Evolutionary conservation across 805 yeast species (phyloP), one percentile per base, ranked within the genome.

Genomic region (Maudiozyma turicensis): DNA sequence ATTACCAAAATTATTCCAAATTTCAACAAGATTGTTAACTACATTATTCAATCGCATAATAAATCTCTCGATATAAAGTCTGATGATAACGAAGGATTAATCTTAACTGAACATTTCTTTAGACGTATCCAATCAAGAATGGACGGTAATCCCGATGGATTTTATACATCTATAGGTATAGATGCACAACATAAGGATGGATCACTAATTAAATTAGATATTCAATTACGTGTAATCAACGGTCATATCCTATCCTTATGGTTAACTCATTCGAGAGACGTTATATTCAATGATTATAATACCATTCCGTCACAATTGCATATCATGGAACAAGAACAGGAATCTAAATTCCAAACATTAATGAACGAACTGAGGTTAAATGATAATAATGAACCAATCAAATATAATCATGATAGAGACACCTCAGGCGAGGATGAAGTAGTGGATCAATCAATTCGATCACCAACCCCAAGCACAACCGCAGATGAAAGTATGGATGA

Each of bases 81-180:
- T 29, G 78, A 84, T 0, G 53, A 51, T 35, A 62, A 60, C 48
- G 55, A 50, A 32, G 96, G 96, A 0, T 67, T 86, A 43, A 95
- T 90, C 0, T 68, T 89, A 7, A 95, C 96, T 0, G 97, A 90
- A 62, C 96, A 88, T 66, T 83, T 84, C 61, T 87, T 90, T 68
- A 75, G 96, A 53, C 80, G 81, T 54, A 71, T 78, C 46, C 71
- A 73, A 48, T 78, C 82, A 0, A 68, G 73, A 46, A 52, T 57
- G 51, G 63, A 60, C 40, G 64, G 63, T 8, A 55, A 62, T 15
- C 74, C 70, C 42, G 74, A 74, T 14, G 80, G 78, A 7, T 65
- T 78, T 43, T 82, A 84, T 52, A 71, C 73, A 26, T 81, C 87
- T 0, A 70, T 73, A 26, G 93, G 95, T 34, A 70, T 87, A 7